phyloP scores from a whole-genome alignment of 306 rosid genomes.

The Prunus fruticosa region DNA sequence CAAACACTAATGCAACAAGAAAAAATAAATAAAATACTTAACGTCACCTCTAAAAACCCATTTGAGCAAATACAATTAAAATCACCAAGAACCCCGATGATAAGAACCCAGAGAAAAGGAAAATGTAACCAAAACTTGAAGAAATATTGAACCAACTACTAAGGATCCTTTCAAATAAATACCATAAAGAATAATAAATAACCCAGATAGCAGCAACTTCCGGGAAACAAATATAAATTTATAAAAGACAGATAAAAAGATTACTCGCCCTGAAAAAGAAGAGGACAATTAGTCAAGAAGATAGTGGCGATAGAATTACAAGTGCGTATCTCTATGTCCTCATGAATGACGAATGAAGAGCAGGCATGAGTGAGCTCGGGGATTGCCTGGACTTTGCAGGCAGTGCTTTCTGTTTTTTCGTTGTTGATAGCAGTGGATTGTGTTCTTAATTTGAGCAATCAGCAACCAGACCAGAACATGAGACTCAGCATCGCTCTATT shows the following conservation, averaged over 20 bases:
- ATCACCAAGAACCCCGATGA: neutral
- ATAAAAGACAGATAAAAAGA: neutral
- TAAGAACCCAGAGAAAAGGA: neutral
- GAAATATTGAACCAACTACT: too few species aligned
- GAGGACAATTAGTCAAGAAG: too few species aligned
- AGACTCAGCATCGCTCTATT: neutral
- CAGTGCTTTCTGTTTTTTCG: too few species aligned
- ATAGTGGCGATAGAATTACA: too few species aligned
- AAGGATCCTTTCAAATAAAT: neutral
- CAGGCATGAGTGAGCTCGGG: neutral
- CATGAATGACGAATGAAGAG: neutral
- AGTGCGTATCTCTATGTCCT: too few species aligned
- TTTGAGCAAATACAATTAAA: neutral
- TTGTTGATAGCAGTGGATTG: too few species aligned
- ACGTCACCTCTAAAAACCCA: neutral
- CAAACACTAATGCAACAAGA: neutral
- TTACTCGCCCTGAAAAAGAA: neutral
- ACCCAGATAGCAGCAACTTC: neutral
- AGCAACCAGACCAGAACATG: neutral
- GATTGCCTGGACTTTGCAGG: neutral
- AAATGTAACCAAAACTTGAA: neutral
- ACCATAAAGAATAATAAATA: neutral
- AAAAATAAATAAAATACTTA: neutral
- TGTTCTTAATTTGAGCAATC: neutral
- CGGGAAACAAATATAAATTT: neutral